Base-by-base conservation (phyloP, 208 protist species). In the Acanthamoeba castellanii region DNA sequence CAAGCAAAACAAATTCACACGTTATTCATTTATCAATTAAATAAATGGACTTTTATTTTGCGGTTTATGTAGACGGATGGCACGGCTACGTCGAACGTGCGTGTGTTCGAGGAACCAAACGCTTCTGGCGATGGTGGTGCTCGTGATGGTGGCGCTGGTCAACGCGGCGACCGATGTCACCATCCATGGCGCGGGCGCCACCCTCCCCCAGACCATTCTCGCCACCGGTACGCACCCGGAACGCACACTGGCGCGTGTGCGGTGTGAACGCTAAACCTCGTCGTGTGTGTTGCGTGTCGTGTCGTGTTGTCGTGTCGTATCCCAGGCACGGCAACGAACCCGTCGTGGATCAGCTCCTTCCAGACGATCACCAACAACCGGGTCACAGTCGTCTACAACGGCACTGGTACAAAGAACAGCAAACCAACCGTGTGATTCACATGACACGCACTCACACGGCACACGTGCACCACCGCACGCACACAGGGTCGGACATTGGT, bases 301-400 rank as follows among this genome's bases (percentile, higher is more conserved):
- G 20, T 32, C 55, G 20, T 0, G 55, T 5, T 25, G 55, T 27
- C 66, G 27, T 9, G 20, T n/a, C n/a, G n/a, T n/a, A n/a, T 74
- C 7, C 0, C 78, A 85, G 78, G 78, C 45, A 61, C n/a, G 7
- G 18, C 37, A 9, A 20, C 52, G 13, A 25, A 59, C 27, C 37
- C 78, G 47, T 85, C 78, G 45, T 85, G n/a, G 16, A 59, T 85
- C n/a, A 50, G 45, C 47, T 37, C 78, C 45, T 85, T 85, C 78
- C 78, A 85, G 25, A 85, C 78, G 8, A 0, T 85, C 78, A 85
- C 78, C 78, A 14, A 59, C 45, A 85, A 85, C 78, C 78, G 78
- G 57, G 78, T 85, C 1, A 32, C 78, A 0, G 47, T 85, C 47
- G n/a, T 25, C 47, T 85, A 85, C 45, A 85, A 85, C 47, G 37